These are phyloP conservation scores for Penium margaritaceum DNA, from an alignment of 139 green algal species.

Conservation along the genomic window DNA sequence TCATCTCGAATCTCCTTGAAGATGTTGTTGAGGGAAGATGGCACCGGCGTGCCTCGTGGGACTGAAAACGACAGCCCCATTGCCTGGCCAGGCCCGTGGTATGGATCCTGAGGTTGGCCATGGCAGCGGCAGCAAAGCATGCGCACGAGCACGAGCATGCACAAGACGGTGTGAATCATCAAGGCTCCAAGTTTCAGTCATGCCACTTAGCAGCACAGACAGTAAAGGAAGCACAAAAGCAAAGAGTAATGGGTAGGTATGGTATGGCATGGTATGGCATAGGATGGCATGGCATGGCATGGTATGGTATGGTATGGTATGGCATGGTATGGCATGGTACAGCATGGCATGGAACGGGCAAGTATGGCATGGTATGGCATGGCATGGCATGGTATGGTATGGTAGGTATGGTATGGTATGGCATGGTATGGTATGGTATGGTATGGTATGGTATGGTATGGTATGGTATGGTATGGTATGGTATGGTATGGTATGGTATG, in stretches of 20 bases:
- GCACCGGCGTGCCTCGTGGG: constrained; percentile 54
- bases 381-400: background rate
- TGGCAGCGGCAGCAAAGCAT: background rate
- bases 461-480: too few relatives aligned
- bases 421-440: too few relatives aligned
- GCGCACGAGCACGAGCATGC: background rate
- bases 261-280: background rate
- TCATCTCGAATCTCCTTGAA: constrained; percentile 73
- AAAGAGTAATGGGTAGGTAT: background rate
- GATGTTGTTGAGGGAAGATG: constrained; percentile 54
- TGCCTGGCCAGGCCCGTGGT: constrained; percentile 82
- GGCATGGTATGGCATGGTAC: too few relatives aligned
- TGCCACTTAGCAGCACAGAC: constrained; percentile 12
- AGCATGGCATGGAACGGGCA: background rate
- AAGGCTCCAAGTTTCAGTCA: too few relatives aligned
- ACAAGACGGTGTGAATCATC: too few relatives aligned
- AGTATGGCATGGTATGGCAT: background rate
- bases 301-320: too few relatives aligned
- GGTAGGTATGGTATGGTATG: too few relatives aligned
- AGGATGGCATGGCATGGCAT: background rate
- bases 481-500: too few relatives aligned
- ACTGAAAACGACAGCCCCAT: constrained; percentile 92
- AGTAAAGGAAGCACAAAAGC: background rate
- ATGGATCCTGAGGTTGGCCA: constrained; percentile 90
- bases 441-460: too few relatives aligned